Evolutionary conservation across 139 green algal species (phyloP).

Genomic region (Chlorella sp.): DNA sequence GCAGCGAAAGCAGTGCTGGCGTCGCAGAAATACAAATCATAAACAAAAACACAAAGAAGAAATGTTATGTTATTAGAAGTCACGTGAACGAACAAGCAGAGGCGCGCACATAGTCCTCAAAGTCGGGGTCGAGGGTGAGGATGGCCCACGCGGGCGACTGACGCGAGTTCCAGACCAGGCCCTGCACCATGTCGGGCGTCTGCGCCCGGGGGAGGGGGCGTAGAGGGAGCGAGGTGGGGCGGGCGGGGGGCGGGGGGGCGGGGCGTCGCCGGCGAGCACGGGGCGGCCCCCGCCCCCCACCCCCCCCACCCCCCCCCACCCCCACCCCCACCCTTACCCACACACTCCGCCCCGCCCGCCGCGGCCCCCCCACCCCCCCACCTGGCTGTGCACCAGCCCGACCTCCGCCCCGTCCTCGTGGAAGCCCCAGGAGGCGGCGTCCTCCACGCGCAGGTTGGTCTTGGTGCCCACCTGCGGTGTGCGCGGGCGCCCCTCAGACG

Average conservation of each 20-base stretch:
- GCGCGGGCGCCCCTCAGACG: too few species aligned
- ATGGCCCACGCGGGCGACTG: background rate
- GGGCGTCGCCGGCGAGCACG: background rate
- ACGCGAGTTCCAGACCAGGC: background rate
- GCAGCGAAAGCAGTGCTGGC: too few species aligned
- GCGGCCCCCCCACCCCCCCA: background rate
- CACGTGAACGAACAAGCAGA: too few species aligned
- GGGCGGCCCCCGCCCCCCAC: background rate
- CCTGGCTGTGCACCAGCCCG: background rate
- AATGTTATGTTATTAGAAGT: too few species aligned
- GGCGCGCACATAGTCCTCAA: constrained; percentile 7
- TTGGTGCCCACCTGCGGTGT: background rate
- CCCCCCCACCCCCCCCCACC: background rate
- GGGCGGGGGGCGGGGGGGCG: background rate
- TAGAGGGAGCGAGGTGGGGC: background rate
- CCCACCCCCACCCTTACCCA: background rate
- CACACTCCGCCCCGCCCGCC: too few species aligned
- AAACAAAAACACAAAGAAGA: too few species aligned
- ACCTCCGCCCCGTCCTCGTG: background rate
- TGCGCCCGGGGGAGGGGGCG: background rate
- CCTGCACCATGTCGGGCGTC: background rate
- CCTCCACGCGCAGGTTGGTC: background rate
- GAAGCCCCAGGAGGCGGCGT: background rate
- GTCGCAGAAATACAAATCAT: too few species aligned
- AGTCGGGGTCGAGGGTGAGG: constrained; percentile 7